Base-by-base conservation (phyloP, 2,329 filamentous ascomycete genomes). In the Mariannaea sp. region DNA sequence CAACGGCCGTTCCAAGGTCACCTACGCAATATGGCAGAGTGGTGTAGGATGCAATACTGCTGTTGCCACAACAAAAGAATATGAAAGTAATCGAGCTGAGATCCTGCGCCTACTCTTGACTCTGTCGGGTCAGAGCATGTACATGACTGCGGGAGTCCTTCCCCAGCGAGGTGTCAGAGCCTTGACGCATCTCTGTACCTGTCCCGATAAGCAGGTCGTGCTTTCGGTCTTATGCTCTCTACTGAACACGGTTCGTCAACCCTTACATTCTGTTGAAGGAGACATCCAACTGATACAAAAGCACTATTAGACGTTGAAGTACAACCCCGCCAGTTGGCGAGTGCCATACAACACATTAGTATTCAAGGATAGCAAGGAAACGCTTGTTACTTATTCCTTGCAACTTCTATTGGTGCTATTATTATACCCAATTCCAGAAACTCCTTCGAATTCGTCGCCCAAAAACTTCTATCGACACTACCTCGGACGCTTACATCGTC, bases 381-480 rank as follows among this genome's bases (percentile, higher is more conserved):
- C 90, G 20, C 80, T 97, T 22, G 92, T 97, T 44, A 94, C 92
- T 13, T 96, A 97, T 70, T 92, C 90, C 29, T 75, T 99, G 35
- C 93, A 99, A 67, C 81, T 97, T 42, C 80, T 99, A n/a, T 81
- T 99, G 16, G 86, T 91, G 3, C 80, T 93, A 19, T 77, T 97
- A 2, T 75, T 97, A 5, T 97, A 97, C 67, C 90, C 92, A 1
- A 89, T 96, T 44, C 92, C 92, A 0, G 92, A 96, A 69, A 80
- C 83, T 50, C 80, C 83, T 13, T 82, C 81, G 40, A 82, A 80
- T 3, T 69, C 80, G 8, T 79, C 85, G 1, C 84, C 87, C 5
- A 96, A 95, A 76, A 99, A 99, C 71, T 93, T 87, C 67, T 97
- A 95, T 70, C 88, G 94, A 13, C 91, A 97, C 71, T 97, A 95